A percentile compares a stretch with the other conserved stretches of the same genome.
These are phyloP conservation scores for Solanum habrochaites DNA, from an alignment of 257 asterid species.

Conservation along the genomic window DNA sequence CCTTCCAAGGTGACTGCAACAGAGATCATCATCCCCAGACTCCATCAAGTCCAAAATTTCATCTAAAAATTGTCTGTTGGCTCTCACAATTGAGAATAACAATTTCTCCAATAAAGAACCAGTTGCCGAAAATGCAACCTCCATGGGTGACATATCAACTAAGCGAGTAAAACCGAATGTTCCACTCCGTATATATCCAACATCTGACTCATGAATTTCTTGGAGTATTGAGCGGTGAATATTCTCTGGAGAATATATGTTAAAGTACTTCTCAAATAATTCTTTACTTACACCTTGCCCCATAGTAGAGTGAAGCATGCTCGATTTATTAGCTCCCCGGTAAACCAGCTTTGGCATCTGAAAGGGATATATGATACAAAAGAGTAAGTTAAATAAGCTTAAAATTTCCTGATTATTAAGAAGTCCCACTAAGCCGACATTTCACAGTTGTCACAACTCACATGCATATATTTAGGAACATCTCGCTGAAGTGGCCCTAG, in stretches of 20 bases:
- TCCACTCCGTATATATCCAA: slow-evolving; percentile 34
- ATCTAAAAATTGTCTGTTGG: slow-evolving; percentile 45
- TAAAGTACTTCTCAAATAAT: slow-evolving; percentile 46
- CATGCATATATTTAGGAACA: background rate
- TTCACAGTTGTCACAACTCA: background rate
- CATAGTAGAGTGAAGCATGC: slow-evolving; percentile 17
- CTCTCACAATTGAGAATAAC: slow-evolving; percentile 51
- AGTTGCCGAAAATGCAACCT: slow-evolving; percentile 59
- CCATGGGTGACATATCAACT: slow-evolving; percentile 72
- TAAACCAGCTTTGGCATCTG: slow-evolving; percentile 87
- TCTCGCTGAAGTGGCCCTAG: background rate
- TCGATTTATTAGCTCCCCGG: slow-evolving; percentile 39
- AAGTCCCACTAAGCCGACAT: background rate
- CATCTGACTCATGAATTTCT: slow-evolving; percentile 16
- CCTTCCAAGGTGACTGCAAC: slow-evolving; percentile 40
- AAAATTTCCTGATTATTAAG: background rate
- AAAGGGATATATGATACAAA: slow-evolving; percentile 1
- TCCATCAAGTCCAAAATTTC: slow-evolving; percentile 49
- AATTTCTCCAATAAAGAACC: slow-evolving; percentile 71
- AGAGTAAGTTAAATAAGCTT: slow-evolving; percentile 3
- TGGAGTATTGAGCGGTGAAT: slow-evolving; percentile 37
- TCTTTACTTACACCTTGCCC: slow-evolving; percentile 25
- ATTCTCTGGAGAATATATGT: slow-evolving; percentile 76
- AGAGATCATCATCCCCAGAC: slow-evolving; percentile 31
- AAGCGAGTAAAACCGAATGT: slow-evolving; percentile 77